Evolutionary conservation across 805 yeast genomes (phyloP).

Genomic region (Lipomyces yamadae): DNA sequence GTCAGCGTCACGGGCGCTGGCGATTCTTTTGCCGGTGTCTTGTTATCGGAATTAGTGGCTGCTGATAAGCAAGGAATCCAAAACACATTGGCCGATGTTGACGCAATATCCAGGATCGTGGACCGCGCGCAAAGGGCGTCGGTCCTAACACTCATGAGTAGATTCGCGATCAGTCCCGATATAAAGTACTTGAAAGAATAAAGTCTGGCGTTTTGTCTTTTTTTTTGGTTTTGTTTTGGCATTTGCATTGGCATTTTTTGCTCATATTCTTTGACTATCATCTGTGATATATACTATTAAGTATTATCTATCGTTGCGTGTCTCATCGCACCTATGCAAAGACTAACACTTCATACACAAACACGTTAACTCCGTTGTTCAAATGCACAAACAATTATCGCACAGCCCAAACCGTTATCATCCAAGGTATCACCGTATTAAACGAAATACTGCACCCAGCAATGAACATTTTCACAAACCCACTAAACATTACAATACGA

Average conservation of each 20-base stretch:
- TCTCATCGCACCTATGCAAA: neutral
- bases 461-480: neutral
- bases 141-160: conserved; percentile 29
- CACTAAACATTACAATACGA: neutral
- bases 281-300: neutral
- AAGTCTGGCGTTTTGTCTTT: neutral
- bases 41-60: conserved; percentile 52
- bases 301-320: neutral
- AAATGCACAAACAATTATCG: neutral
- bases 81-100: conserved; percentile 32
- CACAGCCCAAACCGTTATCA: neutral
- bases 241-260: too few relatives aligned
- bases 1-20: conserved; percentile 88
- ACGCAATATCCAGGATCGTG: conserved; percentile 16
- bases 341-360: neutral
- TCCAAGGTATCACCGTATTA: neutral
- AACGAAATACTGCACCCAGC: neutral
- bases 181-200: conserved; percentile 12
- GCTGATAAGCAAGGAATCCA: conserved; percentile 35
- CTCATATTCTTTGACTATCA: too few relatives aligned
- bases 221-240: too few relatives aligned
- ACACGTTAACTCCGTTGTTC: neutral
- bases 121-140: conserved; percentile 32
- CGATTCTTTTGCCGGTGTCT: conserved; percentile 73
- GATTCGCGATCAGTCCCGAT: conserved; percentile 31